Evolutionary conservation across 1,139 yeast genomes (phyloP).

Genomic region (Magnusiomyces tetraspermus): DNA sequence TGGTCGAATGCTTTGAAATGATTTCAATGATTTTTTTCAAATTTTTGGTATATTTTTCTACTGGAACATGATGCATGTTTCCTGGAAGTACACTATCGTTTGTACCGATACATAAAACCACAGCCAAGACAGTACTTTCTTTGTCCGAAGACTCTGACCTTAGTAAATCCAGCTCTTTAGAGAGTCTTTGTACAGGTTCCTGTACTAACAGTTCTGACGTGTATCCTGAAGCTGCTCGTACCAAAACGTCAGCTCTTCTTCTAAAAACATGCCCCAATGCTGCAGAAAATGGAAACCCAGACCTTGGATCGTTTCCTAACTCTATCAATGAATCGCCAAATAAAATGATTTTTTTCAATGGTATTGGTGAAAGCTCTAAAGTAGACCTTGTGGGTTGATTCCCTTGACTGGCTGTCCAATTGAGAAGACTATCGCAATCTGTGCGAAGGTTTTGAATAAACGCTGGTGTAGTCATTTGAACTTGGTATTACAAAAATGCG

Average conservation of each 20-base stretch:
- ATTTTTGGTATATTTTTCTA: slow-evolving; percentile 8
- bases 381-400: background rate
- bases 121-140: slow-evolving; percentile 5
- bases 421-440: background rate
- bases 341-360: slow-evolving; percentile 10
- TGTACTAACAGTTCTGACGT: slow-evolving; percentile 12
- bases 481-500: no score
- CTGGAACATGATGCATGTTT: slow-evolving; percentile 17
- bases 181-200: slow-evolving; percentile 8
- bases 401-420: background rate
- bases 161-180: slow-evolving; percentile 3
- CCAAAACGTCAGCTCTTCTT: slow-evolving; percentile 14
- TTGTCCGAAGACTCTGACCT: background rate
- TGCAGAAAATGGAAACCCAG: slow-evolving; percentile 10
- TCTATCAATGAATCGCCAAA: slow-evolving; percentile 17
- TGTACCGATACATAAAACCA: slow-evolving; percentile 14
- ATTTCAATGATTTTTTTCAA: slow-evolving; percentile 1
- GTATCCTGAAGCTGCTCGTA: slow-evolving; percentile 15
- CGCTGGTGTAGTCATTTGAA: background rate
- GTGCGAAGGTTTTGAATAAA: background rate
- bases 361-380: background rate
- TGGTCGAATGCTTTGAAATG: background rate
- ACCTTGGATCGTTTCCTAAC: slow-evolving; percentile 12
- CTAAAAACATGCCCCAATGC: slow-evolving; percentile 12
- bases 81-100: slow-evolving; percentile 17